Evolutionary conservation across 208 protist species (phyloP), one percentile per base, ranked within the genome.

Genomic region (Phytomonas sp.): DNA sequence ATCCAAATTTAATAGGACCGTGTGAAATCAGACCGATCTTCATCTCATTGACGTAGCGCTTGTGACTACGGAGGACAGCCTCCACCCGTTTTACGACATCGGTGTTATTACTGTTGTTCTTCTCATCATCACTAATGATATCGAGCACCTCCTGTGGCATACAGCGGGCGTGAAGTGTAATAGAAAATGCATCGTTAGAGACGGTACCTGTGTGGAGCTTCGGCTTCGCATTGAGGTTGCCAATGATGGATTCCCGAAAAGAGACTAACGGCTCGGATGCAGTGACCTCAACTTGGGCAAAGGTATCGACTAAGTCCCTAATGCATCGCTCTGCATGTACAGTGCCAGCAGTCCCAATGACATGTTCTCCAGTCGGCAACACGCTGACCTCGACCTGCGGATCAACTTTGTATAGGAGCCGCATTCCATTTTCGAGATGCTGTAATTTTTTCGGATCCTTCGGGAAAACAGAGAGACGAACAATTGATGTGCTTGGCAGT

Each of bases 251-350:
- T 72, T 98, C 92, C 37, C 84, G 87, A 42, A 97, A 94, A 3
- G 89, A 90, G 2, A 97, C 90, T 52, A 98, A 63, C 12, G 94
- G 93, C 71, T 96, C 89, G 5, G 89, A 96, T 26, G 81, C 81
- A 12, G 82, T 74, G 34, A 98, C 67, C 62, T 96, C 89, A 31
- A 95, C 83, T 31, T 85, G 78, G 6, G 93, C 89, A 71, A 96
- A 97, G 32, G 89, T 88, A 70, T 94, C 89, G 42, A 97, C 72
- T 56, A 95, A 79, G 69, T 99, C 97, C 59, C 94, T 92, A 66
- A 99, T 65, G 78, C 97, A 99, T 10, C 94, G 80, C 75, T 98
- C 96, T 34, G 98, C 83, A 76, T 99, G 98, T n/a, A 99, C 84
- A 75, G 98, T 97, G 36, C 98, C 98, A 4, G 96, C 91, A 2